A percentile compares a stretch with the other conserved stretches of the same genome.
Conservation (phyloP, 2,329 filamentous ascomycete genomes). For the Claviceps capensis region DNA sequence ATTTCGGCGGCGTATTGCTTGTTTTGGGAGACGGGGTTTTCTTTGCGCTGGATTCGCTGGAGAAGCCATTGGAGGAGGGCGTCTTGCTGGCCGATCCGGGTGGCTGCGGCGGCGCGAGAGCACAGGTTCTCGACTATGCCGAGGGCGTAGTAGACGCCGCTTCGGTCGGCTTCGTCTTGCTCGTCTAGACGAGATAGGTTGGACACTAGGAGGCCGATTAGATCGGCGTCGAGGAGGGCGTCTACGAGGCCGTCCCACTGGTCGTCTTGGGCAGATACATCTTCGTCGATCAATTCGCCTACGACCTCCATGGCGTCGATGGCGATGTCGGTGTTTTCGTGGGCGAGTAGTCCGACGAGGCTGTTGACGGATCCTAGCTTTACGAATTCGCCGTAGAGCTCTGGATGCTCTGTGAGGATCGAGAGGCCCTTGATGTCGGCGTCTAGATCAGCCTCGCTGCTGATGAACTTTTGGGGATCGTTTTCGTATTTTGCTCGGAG, state of each 20-base stretch:
- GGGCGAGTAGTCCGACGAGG: conserved; percentile 69
- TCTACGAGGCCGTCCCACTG: conserved; percentile 71
- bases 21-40: conserved; percentile 66
- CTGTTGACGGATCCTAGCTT: conserved; percentile 59
- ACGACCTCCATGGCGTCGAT: conserved; percentile 85
- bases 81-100: conserved; percentile 57
- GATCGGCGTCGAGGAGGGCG: conserved; percentile 51
- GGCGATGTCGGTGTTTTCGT: conserved; percentile 95
- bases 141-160: conserved; percentile 76
- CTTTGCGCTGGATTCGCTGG: conserved; percentile 53
- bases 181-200: conserved; percentile 76
- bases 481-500: conserved; percentile 72
- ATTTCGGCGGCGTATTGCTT: conserved; percentile 92
- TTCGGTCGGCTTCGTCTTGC: conserved; percentile 54
- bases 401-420: conserved; percentile 74
- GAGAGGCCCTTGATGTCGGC: conserved; percentile 75
- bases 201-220: conserved; percentile 60
- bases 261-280: conserved; percentile 65
- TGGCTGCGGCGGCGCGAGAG: conserved; percentile 53
- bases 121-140: conserved; percentile 76
- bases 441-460: conserved; percentile 78
- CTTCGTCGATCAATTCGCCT: conserved; percentile 83
- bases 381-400: conserved; percentile 69
- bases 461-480: conserved; percentile 72
- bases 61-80: conserved; percentile 66